Evolutionary conservation across 768 basidiomycete genomes (phyloP).

Genomic region (Phaffia australis): DNA sequence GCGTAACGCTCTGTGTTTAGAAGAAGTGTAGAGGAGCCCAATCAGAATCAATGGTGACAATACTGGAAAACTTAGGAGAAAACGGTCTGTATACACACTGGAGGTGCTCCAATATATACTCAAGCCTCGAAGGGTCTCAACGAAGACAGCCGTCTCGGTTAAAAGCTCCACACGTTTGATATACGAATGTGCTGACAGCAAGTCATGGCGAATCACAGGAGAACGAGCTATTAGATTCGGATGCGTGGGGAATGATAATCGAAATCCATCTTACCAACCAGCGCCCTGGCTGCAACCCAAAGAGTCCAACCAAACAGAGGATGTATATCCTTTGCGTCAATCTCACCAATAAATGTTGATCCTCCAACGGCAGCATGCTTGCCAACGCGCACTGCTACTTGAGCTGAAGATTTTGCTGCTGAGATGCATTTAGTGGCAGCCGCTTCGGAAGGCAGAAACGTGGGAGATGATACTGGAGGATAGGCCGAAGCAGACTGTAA

Average conservation of each 20-base stretch:
- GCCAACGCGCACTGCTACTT: conserved; percentile 11
- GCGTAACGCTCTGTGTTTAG: conserved; percentile 9
- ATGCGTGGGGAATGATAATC: neutral
- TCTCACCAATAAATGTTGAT: neutral
- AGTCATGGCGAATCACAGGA: neutral
- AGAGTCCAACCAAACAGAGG: conserved; percentile 16
- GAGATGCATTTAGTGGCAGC: conserved; percentile 9
- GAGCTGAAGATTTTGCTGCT: conserved; percentile 6
- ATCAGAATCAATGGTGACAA: neutral
- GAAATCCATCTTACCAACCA: conserved; percentile 11
- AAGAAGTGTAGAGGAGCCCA: too few relatives aligned
- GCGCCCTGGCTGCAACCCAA: conserved; percentile 17
- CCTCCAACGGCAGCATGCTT: conserved; percentile 1
- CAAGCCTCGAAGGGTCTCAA: conserved; percentile 11
- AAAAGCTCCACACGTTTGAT: conserved; percentile 2
- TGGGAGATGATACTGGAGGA: conserved; percentile 17
- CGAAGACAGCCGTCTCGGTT: conserved; percentile 17
- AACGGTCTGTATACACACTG: neutral
- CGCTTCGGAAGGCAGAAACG: conserved; percentile 15
- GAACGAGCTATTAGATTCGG: neutral
- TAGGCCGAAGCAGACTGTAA: conserved; percentile 22
- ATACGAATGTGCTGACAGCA: neutral
- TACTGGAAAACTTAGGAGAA: neutral
- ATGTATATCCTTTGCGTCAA: conserved; percentile 7
- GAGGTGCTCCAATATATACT: conserved; percentile 16